Evolutionary conservation across 2,329 filamentous ascomycete genomes (phyloP), one percentile per base, ranked within the genome.

Genomic region (Penicillium sp.): DNA sequence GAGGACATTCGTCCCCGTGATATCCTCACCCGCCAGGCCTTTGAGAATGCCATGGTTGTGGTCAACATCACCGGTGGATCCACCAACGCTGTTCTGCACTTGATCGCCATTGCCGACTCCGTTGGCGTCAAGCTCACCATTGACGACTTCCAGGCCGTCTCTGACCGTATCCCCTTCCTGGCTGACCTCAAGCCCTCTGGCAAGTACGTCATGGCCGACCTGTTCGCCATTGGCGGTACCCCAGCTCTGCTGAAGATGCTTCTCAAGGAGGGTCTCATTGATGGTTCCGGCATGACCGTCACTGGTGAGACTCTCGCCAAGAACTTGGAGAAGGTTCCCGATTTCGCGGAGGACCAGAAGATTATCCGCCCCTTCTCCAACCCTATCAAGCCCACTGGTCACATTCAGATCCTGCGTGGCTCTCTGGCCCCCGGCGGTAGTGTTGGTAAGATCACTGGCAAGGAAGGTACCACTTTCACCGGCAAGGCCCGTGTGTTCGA

Each of bases 91-190:
- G 91, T 95, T 38, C 85, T 95, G 49, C 91, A 95, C 76, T 79
- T 95, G 52, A 91, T 95, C 73, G 91, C 91, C 71, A 93, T 94
- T 59, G 91, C 91, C 62, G 89, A 94, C 78, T 85, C 89, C 6
- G 90, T 92, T 25, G 91, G 90, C 70, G 84, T 95, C 74, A 90
- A 92, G 77, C 85, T 95, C 58, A 92, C 89, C 51, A 89, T 95
- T 61, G 91, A 95, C 69, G 91, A 95, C 79, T 94, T 94, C 86
- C 91, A 95, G 80, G 81, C 84, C 68, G 89, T 94, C 53, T 92
- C 90, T 0, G 88, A 95, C 80, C 85, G 87, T 52, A 92, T 85
- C 19, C 91, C 91, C 25, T 89, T 93, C 82, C 83, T 95, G 26
- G 91, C 91, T 8, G 90, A 95, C 74, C 82, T 95, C 45, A 93